These are phyloP conservation scores for Lactarius evosmus DNA, from an alignment of 768 basidiomycete species.

Conservation along the genomic window DNA sequence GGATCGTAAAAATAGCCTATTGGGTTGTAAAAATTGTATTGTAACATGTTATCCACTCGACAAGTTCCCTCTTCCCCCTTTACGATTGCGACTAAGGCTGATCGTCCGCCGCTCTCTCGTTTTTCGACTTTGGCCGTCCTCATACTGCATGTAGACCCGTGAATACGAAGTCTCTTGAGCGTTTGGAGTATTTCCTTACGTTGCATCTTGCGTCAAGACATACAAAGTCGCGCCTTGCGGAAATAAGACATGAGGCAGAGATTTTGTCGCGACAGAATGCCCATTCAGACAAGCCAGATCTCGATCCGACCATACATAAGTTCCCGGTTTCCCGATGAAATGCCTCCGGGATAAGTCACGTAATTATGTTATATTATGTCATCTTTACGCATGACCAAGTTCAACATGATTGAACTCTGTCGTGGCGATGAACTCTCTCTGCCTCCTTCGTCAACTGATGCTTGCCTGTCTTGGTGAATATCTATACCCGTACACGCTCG, in stretches of 20 bases:
- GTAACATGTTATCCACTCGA: not conserved
- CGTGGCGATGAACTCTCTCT: not conserved
- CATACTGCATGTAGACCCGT: not conserved
- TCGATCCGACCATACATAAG: not conserved
- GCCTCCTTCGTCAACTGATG: not conserved
- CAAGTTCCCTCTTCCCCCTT: not conserved
- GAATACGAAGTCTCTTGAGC: conserved; percentile 1
- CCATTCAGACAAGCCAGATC: not conserved
- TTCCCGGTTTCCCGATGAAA: conserved; percentile 17
- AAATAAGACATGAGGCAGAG: conserved; percentile 18
- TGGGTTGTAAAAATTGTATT: too few species aligned
- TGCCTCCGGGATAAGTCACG: conserved; percentile 10
- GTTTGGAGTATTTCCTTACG: conserved; percentile 3
- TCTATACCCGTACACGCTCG: not conserved
- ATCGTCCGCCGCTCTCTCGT: not conserved
- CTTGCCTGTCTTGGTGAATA: not conserved
- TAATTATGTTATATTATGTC: conserved; percentile 13
- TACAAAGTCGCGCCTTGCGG: not conserved
- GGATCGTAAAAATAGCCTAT: not conserved
- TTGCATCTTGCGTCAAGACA: not conserved
- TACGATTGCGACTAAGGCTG: not conserved
- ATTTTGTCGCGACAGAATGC: conserved; percentile 11
- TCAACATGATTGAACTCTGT: not conserved
- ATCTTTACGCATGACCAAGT: conserved; percentile 1
- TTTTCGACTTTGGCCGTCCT: not conserved